Evolutionary conservation across 2,329 filamentous ascomycete genomes (phyloP).

Genomic region (Fusarium graminum): DNA sequence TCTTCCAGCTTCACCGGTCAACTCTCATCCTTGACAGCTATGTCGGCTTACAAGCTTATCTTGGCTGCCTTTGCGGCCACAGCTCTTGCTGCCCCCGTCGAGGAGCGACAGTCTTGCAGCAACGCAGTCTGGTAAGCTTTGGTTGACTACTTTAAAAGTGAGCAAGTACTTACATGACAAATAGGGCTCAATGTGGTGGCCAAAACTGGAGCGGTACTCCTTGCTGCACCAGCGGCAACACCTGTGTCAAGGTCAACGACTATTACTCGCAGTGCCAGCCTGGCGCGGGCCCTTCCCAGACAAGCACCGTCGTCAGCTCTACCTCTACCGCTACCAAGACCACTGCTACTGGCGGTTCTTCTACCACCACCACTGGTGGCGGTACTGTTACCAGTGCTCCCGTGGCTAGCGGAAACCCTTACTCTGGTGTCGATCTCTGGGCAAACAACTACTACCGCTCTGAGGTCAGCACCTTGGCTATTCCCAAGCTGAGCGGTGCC

Average conservation of each 20-base stretch:
- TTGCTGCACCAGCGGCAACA: slow-evolving; percentile 54
- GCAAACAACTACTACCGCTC: slow-evolving; percentile 69
- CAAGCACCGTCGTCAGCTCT: slow-evolving; percentile 25
- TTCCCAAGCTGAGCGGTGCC: slow-evolving; percentile 71
- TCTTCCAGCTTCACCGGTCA: slow-evolving; percentile 4
- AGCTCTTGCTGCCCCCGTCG: slow-evolving; percentile 56
- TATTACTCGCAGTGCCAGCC: slow-evolving; percentile 45
- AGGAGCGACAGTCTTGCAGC: slow-evolving; percentile 52
- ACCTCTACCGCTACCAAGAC: slow-evolving; percentile 35
- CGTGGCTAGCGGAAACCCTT: slow-evolving; percentile 65
- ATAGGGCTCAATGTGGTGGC: slow-evolving; percentile 61
- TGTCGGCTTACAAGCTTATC: slow-evolving; percentile 37
- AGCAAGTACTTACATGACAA: slow-evolving; percentile 18
- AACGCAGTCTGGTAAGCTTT: slow-evolving; percentile 34
- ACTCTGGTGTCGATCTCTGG: slow-evolving; percentile 63
- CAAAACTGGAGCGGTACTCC: slow-evolving; percentile 59
- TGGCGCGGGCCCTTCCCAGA: slow-evolving; percentile 33
- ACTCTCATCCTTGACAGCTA: slow-evolving; percentile 11
- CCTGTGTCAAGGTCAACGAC: slow-evolving; percentile 46
- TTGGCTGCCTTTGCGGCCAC: slow-evolving; percentile 42
- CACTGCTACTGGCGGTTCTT: slow-evolving; percentile 6
- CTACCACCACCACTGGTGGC: slow-evolving; percentile 12
- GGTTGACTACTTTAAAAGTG: fast-evolving
- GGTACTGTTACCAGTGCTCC: slow-evolving; percentile 43
- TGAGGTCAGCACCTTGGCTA: slow-evolving; percentile 67